Percentiles rank a stretch among this genome's conserved stretches.
Conservation (phyloP, 2,329 filamentous ascomycete species). For the Paraphaeosphaeria minitans region DNA sequence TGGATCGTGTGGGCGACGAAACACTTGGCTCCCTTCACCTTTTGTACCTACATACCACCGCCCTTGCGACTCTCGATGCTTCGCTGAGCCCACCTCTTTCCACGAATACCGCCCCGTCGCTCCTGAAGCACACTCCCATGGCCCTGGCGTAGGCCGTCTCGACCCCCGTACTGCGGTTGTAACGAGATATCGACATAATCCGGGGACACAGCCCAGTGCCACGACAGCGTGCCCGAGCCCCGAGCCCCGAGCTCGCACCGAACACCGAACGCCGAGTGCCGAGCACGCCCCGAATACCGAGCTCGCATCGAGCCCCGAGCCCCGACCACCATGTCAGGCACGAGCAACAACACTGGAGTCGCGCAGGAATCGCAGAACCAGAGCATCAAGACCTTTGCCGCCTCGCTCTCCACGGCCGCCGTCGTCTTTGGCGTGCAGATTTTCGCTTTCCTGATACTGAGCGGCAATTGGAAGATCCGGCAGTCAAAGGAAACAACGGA, state of each 20-base stretch:
- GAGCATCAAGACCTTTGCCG: constrained; percentile 46
- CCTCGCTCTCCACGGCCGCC: constrained; percentile 43
- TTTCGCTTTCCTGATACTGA: constrained; percentile 40
- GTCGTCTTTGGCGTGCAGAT: constrained; percentile 46
- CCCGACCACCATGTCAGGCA: constrained; percentile 9
- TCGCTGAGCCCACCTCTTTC: background rate
- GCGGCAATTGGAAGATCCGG: constrained; percentile 45
- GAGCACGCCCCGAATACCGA: no score
- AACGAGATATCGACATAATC: background rate
- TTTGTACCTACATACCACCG: background rate
- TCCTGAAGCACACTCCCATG: background rate
- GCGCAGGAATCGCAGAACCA: constrained; percentile 31
- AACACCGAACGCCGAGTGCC: no score
- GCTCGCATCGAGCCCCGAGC: no score
- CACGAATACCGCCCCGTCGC: background rate
- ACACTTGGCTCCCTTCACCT: constrained; percentile 2
- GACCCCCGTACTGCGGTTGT: background rate
- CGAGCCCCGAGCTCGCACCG: no score
- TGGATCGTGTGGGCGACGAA: constrained; percentile 1
- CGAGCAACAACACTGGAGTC: constrained; percentile 13
- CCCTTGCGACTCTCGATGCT: background rate
- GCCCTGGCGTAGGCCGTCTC: constrained; percentile 5
- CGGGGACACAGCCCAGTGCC: constrained; percentile 6
- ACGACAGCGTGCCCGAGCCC: background rate
- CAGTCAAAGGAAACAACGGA: constrained; percentile 28